phyloP scores from a whole-genome alignment of 768 basidiomycete genomes.

The Rossbeevera mucosa region DNA sequence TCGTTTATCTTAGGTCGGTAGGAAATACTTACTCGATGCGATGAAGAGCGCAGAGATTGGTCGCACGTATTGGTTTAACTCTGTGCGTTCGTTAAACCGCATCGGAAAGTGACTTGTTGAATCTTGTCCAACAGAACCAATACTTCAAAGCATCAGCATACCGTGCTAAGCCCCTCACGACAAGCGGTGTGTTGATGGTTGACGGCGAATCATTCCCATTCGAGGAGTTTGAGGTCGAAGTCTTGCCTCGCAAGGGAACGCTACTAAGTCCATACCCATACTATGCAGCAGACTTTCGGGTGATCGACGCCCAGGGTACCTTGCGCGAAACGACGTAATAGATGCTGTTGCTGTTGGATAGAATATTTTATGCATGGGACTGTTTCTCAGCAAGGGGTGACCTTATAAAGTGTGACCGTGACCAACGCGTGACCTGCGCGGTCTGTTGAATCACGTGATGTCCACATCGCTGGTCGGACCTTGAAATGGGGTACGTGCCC shows the following conservation, averaged over 20 bases:
- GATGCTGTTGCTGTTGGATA: not conserved
- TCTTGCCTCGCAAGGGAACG: conserved; percentile 61
- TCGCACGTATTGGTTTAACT: conserved; percentile 53
- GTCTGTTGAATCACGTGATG: conserved; percentile 35
- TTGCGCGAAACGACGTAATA: conserved; percentile 9
- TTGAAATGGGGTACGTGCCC: conserved; percentile 30
- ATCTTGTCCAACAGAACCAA: conserved; percentile 42
- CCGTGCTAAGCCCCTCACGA: conserved; percentile 56
- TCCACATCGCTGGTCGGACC: conserved; percentile 25
- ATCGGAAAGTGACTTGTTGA: conserved; percentile 6
- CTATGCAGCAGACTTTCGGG: conserved; percentile 53
- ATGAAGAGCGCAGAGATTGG: conserved; percentile 64
- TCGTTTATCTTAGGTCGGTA: conserved; percentile 23
- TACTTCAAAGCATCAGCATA: conserved; percentile 75
- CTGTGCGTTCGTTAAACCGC: conserved; percentile 37
- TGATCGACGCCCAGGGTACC: conserved; percentile 26
- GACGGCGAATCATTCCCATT: conserved; percentile 80
- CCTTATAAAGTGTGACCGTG: conserved; percentile 25
- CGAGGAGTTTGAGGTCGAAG: conserved; percentile 72
- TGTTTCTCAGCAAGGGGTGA: not conserved
- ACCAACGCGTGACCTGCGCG: conserved; percentile 33
- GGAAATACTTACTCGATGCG: conserved; percentile 46
- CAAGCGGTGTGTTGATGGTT: conserved; percentile 56
- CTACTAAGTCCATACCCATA: conserved; percentile 52
- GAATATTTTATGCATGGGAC: not conserved